Percentiles rank a stretch among this genome's conserved stretches.
Conservation (phyloP, 139 green algal species). For the Cymbomonas tetramitiformis region DNA sequence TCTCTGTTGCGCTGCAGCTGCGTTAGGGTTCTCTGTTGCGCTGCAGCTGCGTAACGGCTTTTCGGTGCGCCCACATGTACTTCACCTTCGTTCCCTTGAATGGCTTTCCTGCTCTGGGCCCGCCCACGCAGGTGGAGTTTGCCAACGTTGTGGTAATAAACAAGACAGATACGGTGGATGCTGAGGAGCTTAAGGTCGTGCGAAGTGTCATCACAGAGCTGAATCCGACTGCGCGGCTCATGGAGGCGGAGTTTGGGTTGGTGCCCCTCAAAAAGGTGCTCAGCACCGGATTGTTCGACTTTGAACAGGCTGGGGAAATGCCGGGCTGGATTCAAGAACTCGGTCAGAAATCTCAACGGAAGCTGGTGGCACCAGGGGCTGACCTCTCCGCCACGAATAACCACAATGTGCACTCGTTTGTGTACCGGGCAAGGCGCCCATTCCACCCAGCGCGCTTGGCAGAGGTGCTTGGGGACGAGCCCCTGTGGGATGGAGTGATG, state of each 20-base stretch:
- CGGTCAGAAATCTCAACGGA: slow-evolving; percentile 2
- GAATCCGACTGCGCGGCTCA: slow-evolving; percentile 39
- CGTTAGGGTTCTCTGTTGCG: too few relatives aligned
- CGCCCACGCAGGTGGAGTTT: slow-evolving; percentile 65
- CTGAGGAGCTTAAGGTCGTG: too few relatives aligned
- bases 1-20: too few relatives aligned
- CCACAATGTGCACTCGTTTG: too few relatives aligned
- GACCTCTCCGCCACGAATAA: slow-evolving; percentile 45
- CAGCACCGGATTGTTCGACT: slow-evolving; percentile 39
- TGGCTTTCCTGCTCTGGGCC: too few relatives aligned
- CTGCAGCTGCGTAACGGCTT: too few relatives aligned
- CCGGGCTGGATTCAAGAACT: slow-evolving; percentile 51
- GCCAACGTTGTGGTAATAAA: slow-evolving; percentile 68
- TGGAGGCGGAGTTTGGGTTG: slow-evolving; percentile 19
- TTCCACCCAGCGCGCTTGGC: slow-evolving; percentile 59
- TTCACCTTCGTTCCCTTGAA: too few relatives aligned
- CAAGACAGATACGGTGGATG: slow-evolving; percentile 41
- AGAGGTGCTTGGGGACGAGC: slow-evolving; percentile 32
- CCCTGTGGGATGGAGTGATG: slow-evolving; percentile 35
- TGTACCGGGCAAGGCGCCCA: slow-evolving; percentile 45
- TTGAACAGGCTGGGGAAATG: slow-evolving; percentile 36
- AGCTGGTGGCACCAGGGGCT: slow-evolving; percentile 46
- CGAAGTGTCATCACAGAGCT: too few relatives aligned
- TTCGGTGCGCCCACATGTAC: too few relatives aligned
- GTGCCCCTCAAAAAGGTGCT: slow-evolving; percentile 32